A percentile compares a stretch with the other conserved stretches of the same genome.
These are phyloP conservation scores for Fusarium coffeatum DNA, from an alignment of 2,329 filamentous ascomycete genomes.

Conservation along the genomic window DNA sequence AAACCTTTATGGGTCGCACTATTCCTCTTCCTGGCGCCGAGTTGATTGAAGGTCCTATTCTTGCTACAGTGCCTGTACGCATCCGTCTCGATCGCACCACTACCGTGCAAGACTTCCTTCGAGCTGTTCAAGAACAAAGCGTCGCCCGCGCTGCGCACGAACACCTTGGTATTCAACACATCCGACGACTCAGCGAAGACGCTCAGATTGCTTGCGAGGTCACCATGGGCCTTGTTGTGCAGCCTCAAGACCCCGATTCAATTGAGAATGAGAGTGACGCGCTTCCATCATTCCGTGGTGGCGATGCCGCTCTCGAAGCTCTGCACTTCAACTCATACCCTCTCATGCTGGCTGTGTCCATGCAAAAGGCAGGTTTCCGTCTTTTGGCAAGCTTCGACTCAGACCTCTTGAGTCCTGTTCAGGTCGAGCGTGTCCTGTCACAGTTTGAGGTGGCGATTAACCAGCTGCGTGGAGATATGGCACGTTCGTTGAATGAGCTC, in stretches of 20 bases:
- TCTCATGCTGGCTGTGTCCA: conserved; percentile 71
- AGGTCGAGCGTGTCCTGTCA: conserved; percentile 64
- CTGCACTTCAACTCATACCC: conserved; percentile 68
- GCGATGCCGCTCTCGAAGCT: conserved; percentile 67
- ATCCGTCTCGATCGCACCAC: conserved; percentile 41
- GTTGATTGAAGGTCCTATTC: conserved; percentile 47
- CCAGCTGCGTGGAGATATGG: conserved; percentile 57
- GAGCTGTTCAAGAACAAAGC: conserved; percentile 45
- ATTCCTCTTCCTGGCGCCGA: conserved; percentile 47
- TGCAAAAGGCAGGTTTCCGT: conserved; percentile 64
- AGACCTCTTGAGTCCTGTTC: conserved; percentile 60
- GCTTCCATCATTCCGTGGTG: conserved; percentile 60
- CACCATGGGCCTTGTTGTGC: conserved; percentile 63
- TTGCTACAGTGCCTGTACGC: conserved; percentile 44
- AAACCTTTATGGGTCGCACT: conserved; percentile 48
- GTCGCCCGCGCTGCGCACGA: conserved; percentile 46
- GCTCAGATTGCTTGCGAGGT: conserved; percentile 66
- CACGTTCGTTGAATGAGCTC: conserved; percentile 51
- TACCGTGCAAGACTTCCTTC: conserved; percentile 42
- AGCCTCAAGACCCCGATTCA: conserved; percentile 54
- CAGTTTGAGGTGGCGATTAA: conserved; percentile 63
- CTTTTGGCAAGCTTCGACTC: conserved; percentile 73
- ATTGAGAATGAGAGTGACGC: conserved; percentile 32
- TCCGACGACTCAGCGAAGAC: conserved; percentile 58
- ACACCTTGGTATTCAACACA: conserved; percentile 51